A percentile compares a stretch with the other conserved stretches of the same genome.
Conservation (phyloP, 169 alveolate species). For the Plasmodium reichenowi region DNA sequence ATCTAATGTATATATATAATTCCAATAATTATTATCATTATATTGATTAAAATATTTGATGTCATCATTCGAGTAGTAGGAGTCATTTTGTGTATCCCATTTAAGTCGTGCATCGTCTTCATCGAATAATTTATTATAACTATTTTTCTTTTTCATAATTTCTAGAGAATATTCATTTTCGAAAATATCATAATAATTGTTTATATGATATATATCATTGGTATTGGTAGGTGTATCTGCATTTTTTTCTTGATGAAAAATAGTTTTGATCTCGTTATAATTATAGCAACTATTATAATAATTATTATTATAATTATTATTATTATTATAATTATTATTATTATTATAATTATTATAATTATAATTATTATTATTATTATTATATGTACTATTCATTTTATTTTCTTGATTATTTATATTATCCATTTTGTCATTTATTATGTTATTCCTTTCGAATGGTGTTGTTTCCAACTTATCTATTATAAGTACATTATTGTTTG, state of each 20-base stretch:
- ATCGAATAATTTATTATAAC: slow-evolving; percentile 7
- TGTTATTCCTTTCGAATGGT: too few species aligned
- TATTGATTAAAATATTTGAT: slow-evolving; percentile 7
- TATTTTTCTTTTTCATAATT: background rate
- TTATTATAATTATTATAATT: too few species aligned
- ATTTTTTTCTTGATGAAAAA: background rate
- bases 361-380: too few species aligned
- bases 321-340: too few species aligned
- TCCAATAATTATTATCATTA: slow-evolving; percentile 14
- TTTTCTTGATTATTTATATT: too few species aligned
- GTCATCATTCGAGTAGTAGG: slow-evolving; percentile 5
- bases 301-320: too few species aligned
- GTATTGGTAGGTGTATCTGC: background rate
- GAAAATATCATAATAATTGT: slow-evolving; percentile 17
- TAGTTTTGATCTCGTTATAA: too few species aligned
- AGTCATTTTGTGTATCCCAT: slow-evolving; percentile 8
- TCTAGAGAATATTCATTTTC: background rate
- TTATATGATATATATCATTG: slow-evolving; percentile 3
- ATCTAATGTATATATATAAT: slow-evolving; percentile 16
- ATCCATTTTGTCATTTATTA: too few species aligned
- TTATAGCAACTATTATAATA: too few species aligned
- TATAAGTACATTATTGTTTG: too few species aligned
- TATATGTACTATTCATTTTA: background rate
- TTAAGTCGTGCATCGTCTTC: slow-evolving; percentile 7
- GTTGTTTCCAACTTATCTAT: too few species aligned